These are phyloP conservation scores for Circinella umbellata DNA, from an alignment of 371 early-diverging fungal genomes.

Conservation along the genomic window DNA sequence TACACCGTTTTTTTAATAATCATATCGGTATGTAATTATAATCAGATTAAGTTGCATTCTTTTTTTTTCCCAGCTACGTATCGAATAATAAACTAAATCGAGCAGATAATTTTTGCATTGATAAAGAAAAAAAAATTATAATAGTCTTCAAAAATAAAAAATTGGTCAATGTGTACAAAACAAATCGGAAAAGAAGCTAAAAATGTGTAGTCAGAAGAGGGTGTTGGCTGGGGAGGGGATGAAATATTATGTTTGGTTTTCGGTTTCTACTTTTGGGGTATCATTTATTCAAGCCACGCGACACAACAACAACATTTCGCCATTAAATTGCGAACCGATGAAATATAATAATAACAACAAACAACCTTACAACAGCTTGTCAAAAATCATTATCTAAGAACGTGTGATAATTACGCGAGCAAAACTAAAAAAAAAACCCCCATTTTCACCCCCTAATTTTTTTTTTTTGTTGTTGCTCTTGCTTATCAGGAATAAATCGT, in stretches of 20 bases:
- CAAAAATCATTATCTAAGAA: not conserved
- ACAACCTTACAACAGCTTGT: not conserved
- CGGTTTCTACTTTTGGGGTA: not conserved
- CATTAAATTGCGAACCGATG: not conserved
- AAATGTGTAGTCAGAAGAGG: too few relatives aligned
- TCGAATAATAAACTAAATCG: too few relatives aligned
- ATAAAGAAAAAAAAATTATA: too few relatives aligned
- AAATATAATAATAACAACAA: not conserved
- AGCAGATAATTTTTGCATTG: too few relatives aligned
- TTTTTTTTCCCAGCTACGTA: not conserved
- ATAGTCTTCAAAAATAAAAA: not conserved
- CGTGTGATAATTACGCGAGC: not conserved
- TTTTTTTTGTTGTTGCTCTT: not conserved
- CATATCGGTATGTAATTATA: not conserved
- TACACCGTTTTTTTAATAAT: too few relatives aligned
- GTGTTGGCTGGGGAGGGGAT: too few relatives aligned
- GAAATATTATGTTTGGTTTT: not conserved
- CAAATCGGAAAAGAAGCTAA: not conserved
- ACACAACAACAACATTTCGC: not conserved
- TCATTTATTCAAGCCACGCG: slow-evolving; percentile 4
- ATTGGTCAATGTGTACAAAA: slow-evolving; percentile 5
- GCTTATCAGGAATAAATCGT: too few relatives aligned
- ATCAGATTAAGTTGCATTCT: not conserved
- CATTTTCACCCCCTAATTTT: not conserved
- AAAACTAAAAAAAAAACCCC: not conserved